Base-by-base conservation (phyloP, 495 filamentous ascomycete genomes). In the Bombardia bombarda region DNA sequence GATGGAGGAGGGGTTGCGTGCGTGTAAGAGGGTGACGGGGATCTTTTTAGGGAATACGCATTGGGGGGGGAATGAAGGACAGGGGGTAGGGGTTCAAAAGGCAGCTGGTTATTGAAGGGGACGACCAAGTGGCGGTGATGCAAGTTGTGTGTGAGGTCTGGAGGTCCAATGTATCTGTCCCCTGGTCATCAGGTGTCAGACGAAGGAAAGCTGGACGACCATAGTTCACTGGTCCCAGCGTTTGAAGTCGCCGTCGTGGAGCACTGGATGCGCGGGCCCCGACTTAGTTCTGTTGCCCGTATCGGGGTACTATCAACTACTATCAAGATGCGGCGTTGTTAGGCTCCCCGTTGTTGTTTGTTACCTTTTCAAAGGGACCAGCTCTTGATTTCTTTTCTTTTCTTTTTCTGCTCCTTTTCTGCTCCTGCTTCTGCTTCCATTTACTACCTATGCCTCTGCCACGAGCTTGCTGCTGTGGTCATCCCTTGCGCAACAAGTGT, bases 171-270 rank as follows among this genome's bases (percentile, higher is more conserved):
- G 43, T 46, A 43, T 43, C 45, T 41, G 9, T 13, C 46, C 46
- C 39, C 43, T 47, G 45, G 52, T 54, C 50, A 56, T 34, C 42
- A 56, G 43, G 47, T 51, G 45, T 46, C 49, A 41, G 50, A 40
- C 31, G 24, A 42, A 46, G 36, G 28, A 35, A 32, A 8, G 26
- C 32, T 18, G 5, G 39, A 18, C 23, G 32, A 35, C 45, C 45
- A 39, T 40, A 34, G 30, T 32, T 38, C 49, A 57, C 38, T 62
- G 54, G 60, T 50, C 48, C 57, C 45, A 56, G 54, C 56, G 60
- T 62, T 60, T 62, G 57, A 62, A 52, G 40, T 52, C 46, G 48
- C 32, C 43, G 50, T 47, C 50, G 53, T 61, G 55, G 53, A 50
- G 52, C 50, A 31, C 49, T 25, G 49, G 41, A n/a, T n/a, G n/a